These are phyloP conservation scores for Cordyceps farinosa DNA, from an alignment of 2,329 filamentous ascomycete genomes.

Conservation along the genomic window DNA sequence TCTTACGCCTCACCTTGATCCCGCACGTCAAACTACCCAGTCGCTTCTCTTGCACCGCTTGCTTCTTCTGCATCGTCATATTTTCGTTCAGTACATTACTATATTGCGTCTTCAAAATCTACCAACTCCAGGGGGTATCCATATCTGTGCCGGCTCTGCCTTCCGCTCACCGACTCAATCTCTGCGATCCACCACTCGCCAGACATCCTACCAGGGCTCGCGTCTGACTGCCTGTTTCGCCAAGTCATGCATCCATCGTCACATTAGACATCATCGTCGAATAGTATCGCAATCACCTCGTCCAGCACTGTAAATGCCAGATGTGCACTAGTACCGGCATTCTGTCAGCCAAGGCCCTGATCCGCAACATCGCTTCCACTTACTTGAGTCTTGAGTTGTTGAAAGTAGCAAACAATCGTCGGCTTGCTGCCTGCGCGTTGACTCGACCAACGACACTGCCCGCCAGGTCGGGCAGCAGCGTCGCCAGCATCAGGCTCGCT, in stretches of 20 bases:
- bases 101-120: not conserved
- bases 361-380: conserved; percentile 35
- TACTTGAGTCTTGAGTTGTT: conserved; percentile 91
- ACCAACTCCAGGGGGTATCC: not conserved
- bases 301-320: conserved; percentile 68
- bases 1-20: too few relatives aligned
- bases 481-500: conserved; percentile 83
- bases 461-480: conserved; percentile 84
- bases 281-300: conserved; percentile 64
- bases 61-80: not conserved
- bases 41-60: not conserved
- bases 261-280: conserved; percentile 39
- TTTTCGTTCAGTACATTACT: not conserved
- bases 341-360: conserved; percentile 19
- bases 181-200: not conserved
- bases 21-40: not conserved
- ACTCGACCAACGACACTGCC: conserved; percentile 88
- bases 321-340: conserved; percentile 51
- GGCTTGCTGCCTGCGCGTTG: conserved; percentile 82
- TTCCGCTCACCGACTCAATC: conserved; percentile 11
- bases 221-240: not conserved
- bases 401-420: conserved; percentile 82
- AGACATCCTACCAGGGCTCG: not conserved
- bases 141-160: not conserved
- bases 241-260: not conserved